Base-by-base conservation (phyloP, 2,329 filamentous ascomycete species). In the Amauroascus niger region DNA sequence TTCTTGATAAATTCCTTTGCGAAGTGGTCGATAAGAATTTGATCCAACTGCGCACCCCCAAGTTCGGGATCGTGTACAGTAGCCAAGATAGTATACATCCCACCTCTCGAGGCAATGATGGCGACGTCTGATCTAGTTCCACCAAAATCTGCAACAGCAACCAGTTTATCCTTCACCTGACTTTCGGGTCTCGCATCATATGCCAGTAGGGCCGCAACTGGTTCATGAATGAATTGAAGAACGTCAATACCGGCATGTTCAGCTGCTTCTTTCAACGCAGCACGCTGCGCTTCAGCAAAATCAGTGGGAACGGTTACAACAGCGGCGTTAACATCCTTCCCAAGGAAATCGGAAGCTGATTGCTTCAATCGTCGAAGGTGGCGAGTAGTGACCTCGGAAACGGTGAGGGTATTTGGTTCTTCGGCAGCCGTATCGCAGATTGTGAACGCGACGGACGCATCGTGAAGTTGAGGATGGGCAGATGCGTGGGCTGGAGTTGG, bases 1-100 rank as follows among this genome's bases (percentile, higher is more conserved):
- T 95, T 95, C 81, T 98, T 97, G 67, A 93, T 80, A 75, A 98
- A 98, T 73, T 98, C 93, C 79, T 98, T 98, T 63, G 91, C 87
- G 63, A 97, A 96, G 77, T 96, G 85, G 69, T 98, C 91, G 69
- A 95, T 87, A 55, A 98, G 79, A 48, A 91, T 86, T 69, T 93
- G 81, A 75, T 98, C 93, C 54, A 98, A 79, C 61, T 89, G 83
- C 33, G 82, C 79, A 65, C 93, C 93, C 54, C 87, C 84, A 62
- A 91, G 87, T 67, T 97, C 90, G 73, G 95, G 96, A 76, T 98
- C 93, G 75, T 97, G 93, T 28, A 86, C 82, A 11, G 91, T 95
- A 18, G 93, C 89, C 55, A 98, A 79, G 63, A 96, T 83, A 57
- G 88, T 96, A 79, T 97, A 97, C 77, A 97, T 91, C 67, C 93